Conservation (phyloP, 768 basidiomycete species). For the Lanmaoa pseudosensibilis region DNA sequence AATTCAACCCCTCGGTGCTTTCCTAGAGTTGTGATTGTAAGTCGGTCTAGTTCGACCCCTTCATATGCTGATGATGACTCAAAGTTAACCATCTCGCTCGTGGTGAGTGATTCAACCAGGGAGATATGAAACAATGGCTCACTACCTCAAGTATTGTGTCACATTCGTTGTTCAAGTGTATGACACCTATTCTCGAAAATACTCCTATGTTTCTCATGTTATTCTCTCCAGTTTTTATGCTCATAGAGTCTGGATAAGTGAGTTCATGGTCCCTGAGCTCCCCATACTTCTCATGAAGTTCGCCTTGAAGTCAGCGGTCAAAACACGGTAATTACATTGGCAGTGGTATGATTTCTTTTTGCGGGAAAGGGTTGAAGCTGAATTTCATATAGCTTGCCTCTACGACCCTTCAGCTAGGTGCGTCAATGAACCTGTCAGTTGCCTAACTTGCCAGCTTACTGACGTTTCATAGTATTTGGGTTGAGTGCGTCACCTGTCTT, state of each 20-base stretch:
- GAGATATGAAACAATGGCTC: not conserved
- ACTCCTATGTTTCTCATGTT: not conserved
- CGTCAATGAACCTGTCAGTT: not conserved
- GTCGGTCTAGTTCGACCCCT: not conserved
- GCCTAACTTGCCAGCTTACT: not conserved
- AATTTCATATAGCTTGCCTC: not conserved
- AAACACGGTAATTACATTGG: constrained; percentile 7
- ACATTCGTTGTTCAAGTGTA: constrained; percentile 20
- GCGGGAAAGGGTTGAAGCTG: not conserved
- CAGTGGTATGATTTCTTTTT: constrained; percentile 13
- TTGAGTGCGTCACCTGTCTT: not conserved
- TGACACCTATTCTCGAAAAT: not conserved
- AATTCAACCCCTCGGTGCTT: not conserved
- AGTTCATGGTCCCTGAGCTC: not conserved
- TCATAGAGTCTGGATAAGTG: constrained; percentile 26
- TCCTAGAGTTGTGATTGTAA: not conserved
- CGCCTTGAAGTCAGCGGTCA: constrained; percentile 11
- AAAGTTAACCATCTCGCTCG: not conserved
- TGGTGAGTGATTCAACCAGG: constrained; percentile 1
- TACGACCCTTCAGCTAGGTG: constrained; percentile 11
- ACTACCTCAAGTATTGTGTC: constrained; percentile 7
- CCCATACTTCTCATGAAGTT: not conserved
- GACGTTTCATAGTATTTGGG: constrained; percentile 8
- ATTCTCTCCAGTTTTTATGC: constrained; percentile 18
- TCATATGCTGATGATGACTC: not conserved